A percentile compares a stretch with the other conserved stretches of the same genome.
Conservation (phyloP, 2,329 filamentous ascomycete species). For the Exophiala lecanii-corni region DNA sequence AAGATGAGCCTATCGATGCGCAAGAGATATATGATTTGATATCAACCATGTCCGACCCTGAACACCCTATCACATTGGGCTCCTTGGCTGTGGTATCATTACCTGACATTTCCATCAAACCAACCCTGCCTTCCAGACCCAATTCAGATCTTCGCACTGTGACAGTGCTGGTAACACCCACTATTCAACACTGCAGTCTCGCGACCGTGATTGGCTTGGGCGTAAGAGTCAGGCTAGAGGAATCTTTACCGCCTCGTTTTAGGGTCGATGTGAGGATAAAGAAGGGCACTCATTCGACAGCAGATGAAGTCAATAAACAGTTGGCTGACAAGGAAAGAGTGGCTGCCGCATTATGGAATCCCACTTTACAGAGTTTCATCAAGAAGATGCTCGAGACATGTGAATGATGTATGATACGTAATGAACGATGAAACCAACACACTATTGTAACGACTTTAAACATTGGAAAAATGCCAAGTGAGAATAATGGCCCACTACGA, state of each 20-base stretch:
- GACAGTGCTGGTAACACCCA: conserved; percentile 86
- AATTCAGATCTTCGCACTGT: conserved; percentile 66
- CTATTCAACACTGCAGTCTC: conserved; percentile 92
- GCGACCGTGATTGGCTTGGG: conserved; percentile 95
- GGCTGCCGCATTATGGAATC: conserved; percentile 89
- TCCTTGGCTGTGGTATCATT: conserved; percentile 93
- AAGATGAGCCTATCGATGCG: conserved; percentile 84
- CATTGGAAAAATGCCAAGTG: too few species aligned
- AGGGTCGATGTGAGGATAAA: conserved; percentile 91
- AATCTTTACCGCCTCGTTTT: conserved; percentile 85
- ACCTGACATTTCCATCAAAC: conserved; percentile 79
- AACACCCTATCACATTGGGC: conserved; percentile 90
- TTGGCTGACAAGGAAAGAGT: conserved; percentile 94
- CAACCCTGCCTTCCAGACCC: conserved; percentile 56
- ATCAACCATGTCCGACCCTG: conserved; percentile 89
- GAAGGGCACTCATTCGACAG: conserved; percentile 90
- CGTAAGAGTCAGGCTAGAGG: conserved; percentile 84
- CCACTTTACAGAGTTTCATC: conserved; percentile 78
- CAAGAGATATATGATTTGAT: conserved; percentile 98
- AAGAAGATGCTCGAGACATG: conserved; percentile 92
- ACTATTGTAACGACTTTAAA: too few species aligned
- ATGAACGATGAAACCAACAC: too few species aligned
- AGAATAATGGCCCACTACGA: too few species aligned
- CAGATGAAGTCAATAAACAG: conserved; percentile 95
- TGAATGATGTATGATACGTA: too few species aligned